These are phyloP conservation scores for Pseudogymnoascus sp. DNA, from an alignment of 2,329 filamentous ascomycete genomes.

Conservation along the genomic window DNA sequence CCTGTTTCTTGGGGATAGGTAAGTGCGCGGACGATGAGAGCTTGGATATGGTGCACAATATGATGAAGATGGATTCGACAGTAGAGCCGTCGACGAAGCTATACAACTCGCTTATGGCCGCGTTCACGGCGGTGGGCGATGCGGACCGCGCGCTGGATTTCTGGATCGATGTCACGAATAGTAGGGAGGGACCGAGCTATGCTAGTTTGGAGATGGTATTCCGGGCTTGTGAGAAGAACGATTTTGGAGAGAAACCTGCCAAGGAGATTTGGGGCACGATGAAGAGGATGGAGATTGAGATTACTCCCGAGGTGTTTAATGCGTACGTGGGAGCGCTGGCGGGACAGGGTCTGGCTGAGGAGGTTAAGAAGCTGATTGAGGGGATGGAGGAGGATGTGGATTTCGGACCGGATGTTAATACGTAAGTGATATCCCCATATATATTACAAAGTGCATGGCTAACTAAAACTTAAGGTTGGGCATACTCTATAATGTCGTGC, in stretches of 20 bases:
- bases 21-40: constrained; percentile 50
- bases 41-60: constrained; percentile 74
- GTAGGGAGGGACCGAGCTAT: constrained; percentile 78
- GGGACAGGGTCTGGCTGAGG: constrained; percentile 60
- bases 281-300: constrained; percentile 65
- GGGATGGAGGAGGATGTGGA: constrained; percentile 59
- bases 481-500: constrained; percentile 66
- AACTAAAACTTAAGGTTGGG: constrained; percentile 47
- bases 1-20: constrained; percentile 68
- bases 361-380: constrained; percentile 56
- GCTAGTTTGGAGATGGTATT: constrained; percentile 74
- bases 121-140: constrained; percentile 63
- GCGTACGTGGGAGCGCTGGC: constrained; percentile 71
- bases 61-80: constrained; percentile 84
- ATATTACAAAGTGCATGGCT: neutral
- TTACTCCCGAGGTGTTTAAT: constrained; percentile 64
- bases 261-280: constrained; percentile 64
- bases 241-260: constrained; percentile 49
- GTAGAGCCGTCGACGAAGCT: constrained; percentile 68
- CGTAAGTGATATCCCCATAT: constrained; percentile 46
- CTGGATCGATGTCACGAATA: constrained; percentile 77
- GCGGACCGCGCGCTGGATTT: constrained; percentile 62
- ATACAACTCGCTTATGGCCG: constrained; percentile 79
- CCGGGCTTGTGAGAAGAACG: constrained; percentile 59
- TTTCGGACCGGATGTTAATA: constrained; percentile 55